Percentiles rank a stretch among this genome's conserved stretches.
phyloP scores from a whole-genome alignment of 148 eudicot species.

The Rhododendron simsii region DNA sequence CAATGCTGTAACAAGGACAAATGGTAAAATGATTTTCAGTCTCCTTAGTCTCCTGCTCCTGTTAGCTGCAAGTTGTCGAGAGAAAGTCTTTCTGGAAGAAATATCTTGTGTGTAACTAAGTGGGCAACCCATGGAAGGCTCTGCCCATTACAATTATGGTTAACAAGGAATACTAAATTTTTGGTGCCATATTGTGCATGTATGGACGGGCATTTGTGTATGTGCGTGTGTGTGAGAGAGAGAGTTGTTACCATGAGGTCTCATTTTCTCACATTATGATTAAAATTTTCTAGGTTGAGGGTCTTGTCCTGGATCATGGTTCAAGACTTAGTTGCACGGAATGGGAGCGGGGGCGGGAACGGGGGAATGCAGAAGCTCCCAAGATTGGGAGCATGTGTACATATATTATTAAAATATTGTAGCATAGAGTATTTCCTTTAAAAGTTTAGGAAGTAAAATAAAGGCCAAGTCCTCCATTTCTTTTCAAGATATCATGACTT shows the following conservation, averaged over 20 bases:
- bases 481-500: too few species aligned
- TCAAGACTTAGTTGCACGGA: slow-evolving; percentile 17
- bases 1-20: not conserved
- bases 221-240: not conserved
- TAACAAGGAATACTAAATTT: not conserved
- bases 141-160: not conserved
- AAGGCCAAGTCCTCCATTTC: too few species aligned
- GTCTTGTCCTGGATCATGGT: slow-evolving; percentile 99
- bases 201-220: not conserved
- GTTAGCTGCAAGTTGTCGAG: not conserved
- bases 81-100: not conserved
- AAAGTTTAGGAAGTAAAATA: too few species aligned
- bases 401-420: too few species aligned
- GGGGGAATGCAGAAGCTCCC: too few species aligned
- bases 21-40: not conserved
- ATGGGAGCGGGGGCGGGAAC: too few species aligned
- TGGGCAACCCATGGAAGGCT: too few species aligned
- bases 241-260: not conserved
- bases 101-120: not conserved
- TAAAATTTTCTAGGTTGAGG: slow-evolving; percentile 59
- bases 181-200: not conserved
- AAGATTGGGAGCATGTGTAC: too few species aligned
- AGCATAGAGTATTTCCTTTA: too few species aligned
- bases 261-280: not conserved
- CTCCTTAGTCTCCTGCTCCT: not conserved